Evolutionary conservation across 2,329 filamentous ascomycete genomes (phyloP), one percentile per base, ranked within the genome.

Genomic region (Chrysosporium queenslandicum): DNA sequence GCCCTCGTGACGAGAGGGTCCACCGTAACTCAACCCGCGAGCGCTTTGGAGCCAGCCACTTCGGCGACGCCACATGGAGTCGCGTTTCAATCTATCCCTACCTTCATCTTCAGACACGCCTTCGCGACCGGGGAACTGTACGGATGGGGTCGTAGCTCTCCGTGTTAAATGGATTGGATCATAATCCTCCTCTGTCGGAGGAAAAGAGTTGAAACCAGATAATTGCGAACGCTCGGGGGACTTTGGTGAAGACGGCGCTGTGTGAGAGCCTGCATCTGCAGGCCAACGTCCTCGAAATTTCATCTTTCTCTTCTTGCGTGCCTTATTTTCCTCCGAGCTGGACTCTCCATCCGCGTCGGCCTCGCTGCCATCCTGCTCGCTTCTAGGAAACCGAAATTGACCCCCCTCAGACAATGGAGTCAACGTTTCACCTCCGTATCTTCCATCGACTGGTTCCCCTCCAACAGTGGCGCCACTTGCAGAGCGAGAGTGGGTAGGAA

Each of bases 291-390:
- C 82, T 63, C 79, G 81, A 58, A 80, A 78, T 66, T 82, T 83
- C 66, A 77, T 82, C 68, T 79, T 86, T 29, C 74, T 74, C 56
- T 77, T 78, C 1, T 25, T 68, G 62, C 49, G 74, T 72, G 12
- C 70, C 64, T n/a, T 68, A 61, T 76, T 77, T 63, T 95, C 90
- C 49, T 89, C 87, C 0, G 83, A 86, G 41, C 88, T 94, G 64
- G 92, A 87, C 64, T 94, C 90, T 1, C 84, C 87, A 65, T 92
- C 87, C 0, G 85, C 83, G 62, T 86, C 83, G 12, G 76, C 81
- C 65, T 90, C 87, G 64, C 82, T 86, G 18, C 80, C 81, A 58
- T 79, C 77, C 39, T 71, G 68, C 52, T 81, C 65, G 0, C 76
- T 79, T 18, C 76, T 72, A 8, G 77, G 77, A 57, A 80, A 72